Percentiles rank a stretch among this genome's conserved stretches.
These are phyloP conservation scores for Colletotrichum somersetense DNA, from an alignment of 2,329 filamentous ascomycete species.

Conservation along the genomic window DNA sequence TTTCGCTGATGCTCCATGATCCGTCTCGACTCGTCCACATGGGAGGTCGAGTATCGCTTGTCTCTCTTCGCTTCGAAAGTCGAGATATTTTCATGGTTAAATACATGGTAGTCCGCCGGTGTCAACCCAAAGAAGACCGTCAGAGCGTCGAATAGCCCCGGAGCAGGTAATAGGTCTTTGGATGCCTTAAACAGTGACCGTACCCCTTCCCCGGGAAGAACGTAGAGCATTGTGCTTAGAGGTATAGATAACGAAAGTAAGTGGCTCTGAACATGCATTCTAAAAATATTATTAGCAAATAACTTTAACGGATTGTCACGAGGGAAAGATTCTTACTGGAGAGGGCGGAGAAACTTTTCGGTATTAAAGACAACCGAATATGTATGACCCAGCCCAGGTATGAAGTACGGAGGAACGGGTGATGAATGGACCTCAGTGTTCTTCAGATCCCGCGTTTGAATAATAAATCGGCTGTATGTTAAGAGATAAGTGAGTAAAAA, in stretches of 20 bases:
- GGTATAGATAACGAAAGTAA: not conserved
- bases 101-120: slow-evolving; percentile 15
- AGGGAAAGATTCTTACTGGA: not conserved
- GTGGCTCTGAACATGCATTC: not conserved
- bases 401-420: not conserved
- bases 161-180: slow-evolving; percentile 14
- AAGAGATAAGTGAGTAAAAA: slow-evolving; percentile 12
- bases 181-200: slow-evolving; percentile 17
- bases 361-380: slow-evolving; percentile 16
- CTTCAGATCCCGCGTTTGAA: not conserved
- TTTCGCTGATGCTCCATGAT: slow-evolving; percentile 37
- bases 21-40: slow-evolving; percentile 21
- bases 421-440: not conserved
- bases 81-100: slow-evolving; percentile 27
- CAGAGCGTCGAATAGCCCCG: slow-evolving; percentile 25
- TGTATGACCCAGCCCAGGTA: slow-evolving; percentile 6
- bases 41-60: slow-evolving; percentile 3
- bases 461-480: not conserved
- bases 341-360: slow-evolving; percentile 15
- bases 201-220: slow-evolving; percentile 29
- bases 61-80: slow-evolving; percentile 10
- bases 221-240: slow-evolving; percentile 8
- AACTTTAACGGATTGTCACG: not conserved
- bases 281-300: accelerated
- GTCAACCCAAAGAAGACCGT: slow-evolving; percentile 31